Evolutionary conservation across 768 basidiomycete genomes (phyloP).

Genomic region (Tulasnella calospora): DNA sequence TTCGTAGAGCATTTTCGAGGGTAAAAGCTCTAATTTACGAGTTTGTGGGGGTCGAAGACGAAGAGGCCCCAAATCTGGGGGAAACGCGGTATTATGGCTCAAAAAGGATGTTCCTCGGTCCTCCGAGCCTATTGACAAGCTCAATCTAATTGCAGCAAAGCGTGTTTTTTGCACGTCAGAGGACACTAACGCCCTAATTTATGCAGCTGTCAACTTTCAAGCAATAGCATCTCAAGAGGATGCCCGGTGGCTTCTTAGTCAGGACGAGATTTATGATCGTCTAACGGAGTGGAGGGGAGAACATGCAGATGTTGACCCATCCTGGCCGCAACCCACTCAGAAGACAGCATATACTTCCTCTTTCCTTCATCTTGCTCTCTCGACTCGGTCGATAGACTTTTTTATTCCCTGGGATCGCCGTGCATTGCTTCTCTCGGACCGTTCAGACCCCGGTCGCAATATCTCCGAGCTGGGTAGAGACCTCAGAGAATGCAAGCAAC

Average conservation of each 20-base stretch:
- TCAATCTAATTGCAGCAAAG: not conserved
- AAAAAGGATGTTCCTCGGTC: not conserved
- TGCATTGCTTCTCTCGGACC: not conserved
- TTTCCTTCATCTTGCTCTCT: not conserved
- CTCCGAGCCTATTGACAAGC: not conserved
- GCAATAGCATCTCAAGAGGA: not conserved
- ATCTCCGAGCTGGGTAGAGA: too few relatives aligned
- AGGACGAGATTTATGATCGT: not conserved
- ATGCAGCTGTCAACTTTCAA: not conserved
- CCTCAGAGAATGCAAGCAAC: too few relatives aligned
- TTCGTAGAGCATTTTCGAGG: not conserved
- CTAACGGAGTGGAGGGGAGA: not conserved
- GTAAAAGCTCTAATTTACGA: not conserved
- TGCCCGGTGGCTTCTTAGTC: not conserved
- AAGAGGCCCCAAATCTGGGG: too few relatives aligned
- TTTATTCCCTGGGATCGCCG: not conserved
- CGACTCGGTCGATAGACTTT: not conserved
- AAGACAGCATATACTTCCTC: not conserved
- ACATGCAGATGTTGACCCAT: too few relatives aligned
- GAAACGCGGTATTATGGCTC: not conserved
- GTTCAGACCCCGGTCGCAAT: too few relatives aligned
- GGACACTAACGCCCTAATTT: not conserved
- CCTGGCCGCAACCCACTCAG: not conserved
- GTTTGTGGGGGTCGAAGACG: too few relatives aligned
- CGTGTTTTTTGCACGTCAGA: not conserved